Percentiles rank a stretch among this genome's conserved stretches.
phyloP scores from a whole-genome alignment of 1,284 basidiomycete species.

The Ganoderma multipileum region DNA sequence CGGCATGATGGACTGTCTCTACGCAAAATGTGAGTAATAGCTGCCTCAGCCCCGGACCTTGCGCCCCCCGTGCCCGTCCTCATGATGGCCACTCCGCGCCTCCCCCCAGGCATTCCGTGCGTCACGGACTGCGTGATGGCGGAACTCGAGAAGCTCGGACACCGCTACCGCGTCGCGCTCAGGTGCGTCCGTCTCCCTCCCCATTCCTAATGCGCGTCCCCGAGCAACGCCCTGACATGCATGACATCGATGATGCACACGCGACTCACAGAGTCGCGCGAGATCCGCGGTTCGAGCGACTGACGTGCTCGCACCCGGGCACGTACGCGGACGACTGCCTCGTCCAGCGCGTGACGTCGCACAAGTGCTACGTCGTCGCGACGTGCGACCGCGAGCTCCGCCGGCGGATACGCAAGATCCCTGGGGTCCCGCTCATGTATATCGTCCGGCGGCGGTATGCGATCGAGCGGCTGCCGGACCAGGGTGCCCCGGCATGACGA shows the following conservation, averaged over 20 bases:
- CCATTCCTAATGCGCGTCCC: neutral
- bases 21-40: constrained; percentile 89
- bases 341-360: constrained; percentile 92
- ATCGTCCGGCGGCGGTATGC: constrained; percentile 91
- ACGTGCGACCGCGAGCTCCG: constrained; percentile 97
- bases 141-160: constrained; percentile 97
- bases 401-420: constrained; percentile 90
- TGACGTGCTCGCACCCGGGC: constrained; percentile 91
- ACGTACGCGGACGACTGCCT: constrained; percentile 99
- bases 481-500: constrained; percentile 69
- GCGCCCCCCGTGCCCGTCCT: constrained; percentile 2
- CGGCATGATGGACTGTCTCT: constrained; percentile 99
- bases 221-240: constrained; percentile 16
- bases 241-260: constrained; percentile 9
- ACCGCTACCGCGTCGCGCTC: constrained; percentile 93
- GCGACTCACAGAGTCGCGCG: constrained; percentile 81
- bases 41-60: constrained; percentile 8
- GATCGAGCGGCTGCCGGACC: constrained; percentile 92
- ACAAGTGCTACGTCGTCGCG: constrained; percentile 97
- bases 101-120: constrained; percentile 87
- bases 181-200: constrained; percentile 59
- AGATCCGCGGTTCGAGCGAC: constrained; percentile 95
- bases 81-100: constrained; percentile 11
- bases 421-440: constrained; percentile 96
- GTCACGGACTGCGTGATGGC: constrained; percentile 99